Conservation (phyloP, 345 rosid species). For the Kandelia obovata region DNA sequence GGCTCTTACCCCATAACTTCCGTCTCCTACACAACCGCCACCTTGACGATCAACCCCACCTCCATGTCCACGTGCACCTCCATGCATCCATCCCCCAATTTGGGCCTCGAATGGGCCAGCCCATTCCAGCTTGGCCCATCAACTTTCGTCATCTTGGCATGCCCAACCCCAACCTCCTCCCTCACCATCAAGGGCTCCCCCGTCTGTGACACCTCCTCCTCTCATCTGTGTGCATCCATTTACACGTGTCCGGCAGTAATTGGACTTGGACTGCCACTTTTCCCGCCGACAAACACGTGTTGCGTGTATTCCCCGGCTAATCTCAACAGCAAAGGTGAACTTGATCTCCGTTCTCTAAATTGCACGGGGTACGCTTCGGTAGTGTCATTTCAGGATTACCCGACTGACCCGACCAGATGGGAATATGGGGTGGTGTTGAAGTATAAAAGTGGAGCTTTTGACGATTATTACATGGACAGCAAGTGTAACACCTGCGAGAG, state of each 20-base stretch:
- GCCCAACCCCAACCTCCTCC: slow-evolving; percentile 34
- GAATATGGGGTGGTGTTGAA: slow-evolving; percentile 45
- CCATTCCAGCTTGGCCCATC: slow-evolving; percentile 53
- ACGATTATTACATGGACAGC: slow-evolving; percentile 31
- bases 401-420: slow-evolving; percentile 44
- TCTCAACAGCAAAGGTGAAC: slow-evolving; percentile 37
- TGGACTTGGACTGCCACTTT: slow-evolving; percentile 33
- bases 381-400: slow-evolving; percentile 32
- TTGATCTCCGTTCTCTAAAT: slow-evolving; percentile 28
- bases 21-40: slow-evolving; percentile 40
- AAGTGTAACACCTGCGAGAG: slow-evolving; percentile 43
- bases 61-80: slow-evolving; percentile 47
- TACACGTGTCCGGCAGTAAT: slow-evolving; percentile 45
- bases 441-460: slow-evolving; percentile 42
- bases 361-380: slow-evolving; percentile 42
- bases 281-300: slow-evolving; percentile 42
- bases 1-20: slow-evolving; percentile 45
- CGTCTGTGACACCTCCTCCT: slow-evolving; percentile 42
- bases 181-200: slow-evolving; percentile 37
- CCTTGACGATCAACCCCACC: slow-evolving; percentile 34
- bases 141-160: slow-evolving; percentile 42
- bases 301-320: slow-evolving; percentile 56
- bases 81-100: slow-evolving; percentile 38
- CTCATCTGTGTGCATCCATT: slow-evolving; percentile 39
- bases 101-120: slow-evolving; percentile 51